Evolutionary conservation across 345 rosid genomes (phyloP), one percentile per base, ranked within the genome.

Genomic region (Cardiospermum halicacabum): DNA sequence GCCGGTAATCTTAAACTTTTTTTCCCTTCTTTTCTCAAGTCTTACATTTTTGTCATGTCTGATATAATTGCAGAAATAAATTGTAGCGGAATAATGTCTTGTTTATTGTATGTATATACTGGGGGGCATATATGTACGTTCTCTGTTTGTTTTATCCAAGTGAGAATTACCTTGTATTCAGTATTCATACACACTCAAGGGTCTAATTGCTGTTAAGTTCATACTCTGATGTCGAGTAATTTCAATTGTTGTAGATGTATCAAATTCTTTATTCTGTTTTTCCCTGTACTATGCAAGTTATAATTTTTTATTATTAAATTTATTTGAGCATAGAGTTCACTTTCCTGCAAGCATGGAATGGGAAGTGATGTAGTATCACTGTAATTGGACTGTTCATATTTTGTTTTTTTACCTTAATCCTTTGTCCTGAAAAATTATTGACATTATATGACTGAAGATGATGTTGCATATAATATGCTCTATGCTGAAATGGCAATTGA

Each of bases 1-100:
- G 89, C 91, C 27, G 97, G 96, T 88, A 73, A 72, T n/a, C 39
- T 34, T 34, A 34, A 34, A 5, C 10, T 34, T 11, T 34, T 34
- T 3, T 58, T 54, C 21, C 49, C 57, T 54, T 32, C 65, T 62
- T 11, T 27, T 57, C 56, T 24, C 54, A 4, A 37, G 21, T 32
- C 39, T 34, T 34, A 0, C 10, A 34, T 5, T 39, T 55, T 30
- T 45, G 8, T 16, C 47, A 5, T 11, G 37, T 57, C 57, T 49
- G 34, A 51, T 15, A 15, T 5, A 8, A 13, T 15, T 48, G n/a
- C 19, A 13, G n/a, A n/a, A n/a, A n/a, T n/a, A n/a, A n/a, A n/a
- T n/a, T n/a, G n/a, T n/a, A n/a, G n/a, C n/a, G n/a, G n/a, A 47
- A 19, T 5, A 43, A 43, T 11, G 8, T 1, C 51, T 47, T 4